phyloP scores from a whole-genome alignment of 2,329 filamentous ascomycete genomes.

The Aspergillus alliaceus region DNA sequence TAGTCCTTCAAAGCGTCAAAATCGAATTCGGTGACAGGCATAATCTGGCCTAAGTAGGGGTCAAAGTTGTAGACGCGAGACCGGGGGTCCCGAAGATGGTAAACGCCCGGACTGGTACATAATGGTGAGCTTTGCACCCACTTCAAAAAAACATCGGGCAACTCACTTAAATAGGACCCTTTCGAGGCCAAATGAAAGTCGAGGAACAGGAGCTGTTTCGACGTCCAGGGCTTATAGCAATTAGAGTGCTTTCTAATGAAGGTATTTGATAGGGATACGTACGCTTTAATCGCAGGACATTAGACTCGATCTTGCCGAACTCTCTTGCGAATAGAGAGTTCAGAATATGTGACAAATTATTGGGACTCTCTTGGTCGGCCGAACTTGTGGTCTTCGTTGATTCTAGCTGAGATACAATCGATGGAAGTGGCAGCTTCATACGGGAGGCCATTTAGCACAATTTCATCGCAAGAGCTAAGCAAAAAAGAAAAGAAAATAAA shows the following conservation, averaged over 20 bases:
- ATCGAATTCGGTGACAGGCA: conserved; percentile 91
- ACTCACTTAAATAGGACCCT: conserved; percentile 85
- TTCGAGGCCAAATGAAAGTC: conserved; percentile 72
- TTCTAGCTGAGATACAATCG: not conserved
- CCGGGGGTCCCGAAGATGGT: conserved; percentile 83
- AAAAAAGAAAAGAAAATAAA: too few relatives aligned
- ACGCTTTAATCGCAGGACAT: conserved; percentile 12
- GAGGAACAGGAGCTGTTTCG: conserved; percentile 57
- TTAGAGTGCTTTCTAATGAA: conserved; percentile 1
- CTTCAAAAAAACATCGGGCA: not conserved
- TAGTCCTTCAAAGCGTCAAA: conserved; percentile 84
- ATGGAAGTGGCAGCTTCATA: too few relatives aligned
- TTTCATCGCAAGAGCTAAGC: too few relatives aligned
- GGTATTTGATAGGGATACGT: conserved; percentile 1
- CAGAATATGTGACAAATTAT: conserved; percentile 13
- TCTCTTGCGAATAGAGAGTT: conserved; percentile 12
- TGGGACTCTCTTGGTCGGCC: not conserved
- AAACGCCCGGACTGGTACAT: conserved; percentile 68
- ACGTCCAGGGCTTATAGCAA: conserved; percentile 35
- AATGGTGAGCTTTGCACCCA: conserved; percentile 6
- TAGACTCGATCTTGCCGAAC: not conserved
- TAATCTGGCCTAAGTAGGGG: conserved; percentile 87
- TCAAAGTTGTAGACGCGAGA: conserved; percentile 95
- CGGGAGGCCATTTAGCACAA: too few relatives aligned
- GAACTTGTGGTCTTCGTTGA: conserved; percentile 1